These are phyloP conservation scores for Phytophthora litchii DNA, from an alignment of 352 stramenopile species.

Conservation along the genomic window DNA sequence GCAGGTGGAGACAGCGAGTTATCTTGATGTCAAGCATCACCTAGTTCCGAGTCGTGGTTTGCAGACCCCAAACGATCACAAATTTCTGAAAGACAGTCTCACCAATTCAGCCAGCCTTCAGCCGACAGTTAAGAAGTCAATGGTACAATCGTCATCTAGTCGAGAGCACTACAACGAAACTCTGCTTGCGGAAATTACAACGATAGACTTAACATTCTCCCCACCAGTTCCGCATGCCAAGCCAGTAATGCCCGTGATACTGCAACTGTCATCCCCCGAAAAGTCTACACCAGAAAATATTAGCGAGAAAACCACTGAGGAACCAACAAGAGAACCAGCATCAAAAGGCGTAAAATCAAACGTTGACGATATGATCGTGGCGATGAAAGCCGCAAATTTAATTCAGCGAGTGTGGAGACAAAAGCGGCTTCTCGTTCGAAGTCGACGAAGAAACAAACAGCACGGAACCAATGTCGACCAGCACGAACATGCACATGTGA, in stretches of 20 bases:
- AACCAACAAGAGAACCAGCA: background rate
- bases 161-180: background rate
- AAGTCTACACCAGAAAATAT: background rate
- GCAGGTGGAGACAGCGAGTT: background rate
- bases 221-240: conserved; percentile 30
- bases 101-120: background rate
- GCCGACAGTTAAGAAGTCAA: background rate
- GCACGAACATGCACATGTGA: background rate
- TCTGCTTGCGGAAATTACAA: background rate
- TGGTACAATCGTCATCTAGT: background rate
- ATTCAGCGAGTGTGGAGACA: conserved; percentile 23
- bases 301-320: background rate
- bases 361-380: conserved; percentile 8
- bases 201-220: background rate
- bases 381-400: conserved; percentile 7
- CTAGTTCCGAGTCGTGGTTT: background rate
- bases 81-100: background rate
- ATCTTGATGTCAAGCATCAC: background rate
- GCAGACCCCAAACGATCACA: conserved; percentile 1
- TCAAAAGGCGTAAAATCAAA: background rate
- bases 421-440: background rate
- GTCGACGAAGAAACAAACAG: conserved; percentile 1
- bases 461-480: background rate
- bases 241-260: conserved; percentile 27
- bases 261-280: background rate